Conservation (phyloP, 2,329 filamentous ascomycete genomes). For the Ophiosphaerella narmari region DNA sequence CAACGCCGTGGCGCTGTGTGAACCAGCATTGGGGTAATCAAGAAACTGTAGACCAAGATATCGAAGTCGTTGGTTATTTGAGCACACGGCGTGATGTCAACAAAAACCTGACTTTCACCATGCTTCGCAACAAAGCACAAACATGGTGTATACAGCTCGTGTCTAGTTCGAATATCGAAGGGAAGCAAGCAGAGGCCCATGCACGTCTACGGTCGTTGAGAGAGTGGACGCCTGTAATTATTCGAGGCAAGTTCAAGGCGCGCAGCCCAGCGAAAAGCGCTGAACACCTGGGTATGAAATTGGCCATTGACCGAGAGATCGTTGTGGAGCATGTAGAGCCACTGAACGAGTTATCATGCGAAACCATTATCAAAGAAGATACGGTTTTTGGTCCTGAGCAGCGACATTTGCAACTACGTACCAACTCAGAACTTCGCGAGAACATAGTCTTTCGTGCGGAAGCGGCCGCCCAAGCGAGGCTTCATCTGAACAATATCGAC, state of each 20-base stretch:
- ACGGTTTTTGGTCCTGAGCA: constrained; percentile 74
- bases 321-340: constrained; percentile 65
- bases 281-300: constrained; percentile 34
- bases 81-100: constrained; percentile 69
- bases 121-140: constrained; percentile 55
- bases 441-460: constrained; percentile 73
- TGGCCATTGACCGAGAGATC: constrained; percentile 60
- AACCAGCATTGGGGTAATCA: constrained; percentile 40
- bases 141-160: constrained; percentile 56
- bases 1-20: constrained; percentile 28
- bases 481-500: constrained; percentile 57
- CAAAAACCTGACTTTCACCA: constrained; percentile 72
- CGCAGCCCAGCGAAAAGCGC: constrained; percentile 44
- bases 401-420: constrained; percentile 84
- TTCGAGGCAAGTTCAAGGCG: constrained; percentile 56
- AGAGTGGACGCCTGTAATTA: constrained; percentile 59
- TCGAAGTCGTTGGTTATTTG: constrained; percentile 65
- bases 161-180: constrained; percentile 46
- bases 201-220: constrained; percentile 50
- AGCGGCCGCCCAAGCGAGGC: constrained; percentile 59
- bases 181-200: constrained; percentile 34
- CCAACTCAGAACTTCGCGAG: constrained; percentile 67
- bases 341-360: constrained; percentile 73
- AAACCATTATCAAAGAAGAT: constrained; percentile 76
- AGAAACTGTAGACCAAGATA: constrained; percentile 5